phyloP scores from a whole-genome alignment of 495 filamentous ascomycete genomes.

The Tuber borchii region DNA sequence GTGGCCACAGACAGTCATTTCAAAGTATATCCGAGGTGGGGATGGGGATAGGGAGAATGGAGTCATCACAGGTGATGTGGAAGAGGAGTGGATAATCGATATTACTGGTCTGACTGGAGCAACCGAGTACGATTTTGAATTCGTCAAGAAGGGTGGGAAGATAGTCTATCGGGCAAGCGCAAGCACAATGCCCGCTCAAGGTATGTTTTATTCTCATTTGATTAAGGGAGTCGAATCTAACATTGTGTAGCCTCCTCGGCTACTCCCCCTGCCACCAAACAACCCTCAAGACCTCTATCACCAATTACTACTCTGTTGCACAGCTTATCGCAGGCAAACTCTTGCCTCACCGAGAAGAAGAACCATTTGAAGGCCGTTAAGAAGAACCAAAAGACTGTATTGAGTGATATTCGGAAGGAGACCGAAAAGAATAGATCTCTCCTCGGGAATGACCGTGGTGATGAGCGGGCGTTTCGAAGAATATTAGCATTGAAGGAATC shows the following conservation, averaged over 20 bases:
- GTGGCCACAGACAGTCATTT: constrained; percentile 40
- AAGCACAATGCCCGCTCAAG: constrained; percentile 41
- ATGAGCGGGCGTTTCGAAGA: constrained; percentile 41
- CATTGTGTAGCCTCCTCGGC: constrained; percentile 31
- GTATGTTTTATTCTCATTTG: constrained; percentile 25
- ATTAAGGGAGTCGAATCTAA: constrained; percentile 13
- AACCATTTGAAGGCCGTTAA: constrained; percentile 33
- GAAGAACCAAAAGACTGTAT: constrained; percentile 37
- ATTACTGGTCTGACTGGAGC: constrained; percentile 40
- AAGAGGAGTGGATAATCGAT: constrained; percentile 40
- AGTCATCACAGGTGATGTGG: constrained; percentile 29
- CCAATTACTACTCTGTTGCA: constrained; percentile 41
- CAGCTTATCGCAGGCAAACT: constrained; percentile 37
- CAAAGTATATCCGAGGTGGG: constrained; percentile 14
- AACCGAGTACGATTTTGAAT: constrained; percentile 43
- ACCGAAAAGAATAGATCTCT: constrained; percentile 40
- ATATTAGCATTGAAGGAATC: constrained; percentile 40
- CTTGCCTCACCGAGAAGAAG: constrained; percentile 37
- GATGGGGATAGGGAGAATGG: constrained; percentile 28
- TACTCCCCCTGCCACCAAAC: constrained; percentile 20
- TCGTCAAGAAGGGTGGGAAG: constrained; percentile 35
- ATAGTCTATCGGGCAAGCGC: constrained; percentile 39
- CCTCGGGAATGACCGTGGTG: constrained; percentile 39
- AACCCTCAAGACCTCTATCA: constrained; percentile 40
- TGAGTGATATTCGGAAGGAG: constrained; percentile 40